A percentile compares a stretch with the other conserved stretches of the same genome.
phyloP scores from a whole-genome alignment of 176 grass and related monocot species.

The Phyllostachys edulis region DNA sequence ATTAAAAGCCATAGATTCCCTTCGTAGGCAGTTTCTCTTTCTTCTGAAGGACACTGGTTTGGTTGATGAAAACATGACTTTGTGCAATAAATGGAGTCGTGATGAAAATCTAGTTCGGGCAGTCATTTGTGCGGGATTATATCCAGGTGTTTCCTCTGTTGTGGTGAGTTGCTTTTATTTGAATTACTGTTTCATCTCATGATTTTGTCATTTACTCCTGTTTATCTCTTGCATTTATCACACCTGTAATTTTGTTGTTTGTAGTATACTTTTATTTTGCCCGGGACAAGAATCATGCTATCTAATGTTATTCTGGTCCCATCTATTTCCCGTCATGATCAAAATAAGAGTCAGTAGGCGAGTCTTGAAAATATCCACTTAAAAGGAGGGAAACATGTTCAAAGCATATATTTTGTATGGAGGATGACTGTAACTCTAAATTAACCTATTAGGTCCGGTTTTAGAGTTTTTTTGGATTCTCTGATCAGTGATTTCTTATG shows the following conservation, averaged over 20 bases:
- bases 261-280: background rate
- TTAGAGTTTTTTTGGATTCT: background rate
- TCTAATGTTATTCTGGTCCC: background rate
- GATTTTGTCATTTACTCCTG: background rate
- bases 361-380: background rate
- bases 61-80: slow-evolving; percentile 65
- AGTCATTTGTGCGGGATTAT: slow-evolving; percentile 91
- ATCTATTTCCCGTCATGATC: background rate
- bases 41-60: slow-evolving; percentile 90
- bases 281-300: background rate
- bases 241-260: background rate
- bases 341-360: background rate
- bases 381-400: background rate
- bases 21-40: slow-evolving; percentile 83
- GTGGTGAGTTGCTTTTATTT: slow-evolving; percentile 58
- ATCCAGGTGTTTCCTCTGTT: slow-evolving; percentile 97
- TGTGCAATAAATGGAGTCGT: slow-evolving; percentile 83
- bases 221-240: background rate
- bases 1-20: slow-evolving; percentile 87
- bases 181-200: slow-evolving; percentile 9
- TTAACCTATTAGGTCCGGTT: background rate
- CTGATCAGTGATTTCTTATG: slow-evolving; percentile 14
- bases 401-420: slow-evolving; percentile 6
- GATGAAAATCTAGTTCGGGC: slow-evolving; percentile 88
- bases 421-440: background rate